Percentiles rank a stretch among this genome's conserved stretches.
Evolutionary conservation across 345 rosid species (phyloP).

Genomic region (Hypericum androsaemum): DNA sequence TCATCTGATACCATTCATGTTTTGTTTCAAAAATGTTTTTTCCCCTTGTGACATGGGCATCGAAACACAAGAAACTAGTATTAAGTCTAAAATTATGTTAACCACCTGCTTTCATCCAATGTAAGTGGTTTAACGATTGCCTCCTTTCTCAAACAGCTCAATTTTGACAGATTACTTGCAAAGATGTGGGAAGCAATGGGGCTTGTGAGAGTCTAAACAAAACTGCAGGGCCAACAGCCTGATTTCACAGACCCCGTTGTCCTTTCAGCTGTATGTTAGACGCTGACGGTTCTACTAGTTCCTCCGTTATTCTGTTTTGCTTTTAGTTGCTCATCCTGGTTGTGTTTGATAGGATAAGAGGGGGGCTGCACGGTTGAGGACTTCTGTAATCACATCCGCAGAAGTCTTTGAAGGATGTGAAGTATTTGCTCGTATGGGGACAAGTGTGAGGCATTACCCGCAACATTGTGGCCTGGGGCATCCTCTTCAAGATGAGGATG

Average conservation of each 20-base stretch:
- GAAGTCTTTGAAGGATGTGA: slow-evolving; percentile 92
- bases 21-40: no score
- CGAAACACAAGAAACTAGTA: no score
- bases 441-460: slow-evolving; percentile 81
- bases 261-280: slow-evolving; percentile 65
- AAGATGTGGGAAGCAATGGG: slow-evolving; percentile 99
- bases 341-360: slow-evolving; percentile 55
- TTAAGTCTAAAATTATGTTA: no score
- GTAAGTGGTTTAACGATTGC: background rate
- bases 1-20: no score
- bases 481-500: slow-evolving; percentile 80
- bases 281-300: background rate
- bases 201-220: slow-evolving; percentile 87
- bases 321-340: background rate
- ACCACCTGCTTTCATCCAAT: no score
- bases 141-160: slow-evolving; percentile 53
- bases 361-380: slow-evolving; percentile 97
- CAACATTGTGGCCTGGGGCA: slow-evolving; percentile 96
- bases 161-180: slow-evolving; percentile 88
- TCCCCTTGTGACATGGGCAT: no score
- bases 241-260: slow-evolving; percentile 89
- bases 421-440: slow-evolving; percentile 97
- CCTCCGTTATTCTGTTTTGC: background rate
- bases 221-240: slow-evolving; percentile 99
- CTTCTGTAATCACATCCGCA: slow-evolving; percentile 93